Base-by-base conservation (phyloP, 768 basidiomycete genomes). In the Melanogaster broomeanus region DNA sequence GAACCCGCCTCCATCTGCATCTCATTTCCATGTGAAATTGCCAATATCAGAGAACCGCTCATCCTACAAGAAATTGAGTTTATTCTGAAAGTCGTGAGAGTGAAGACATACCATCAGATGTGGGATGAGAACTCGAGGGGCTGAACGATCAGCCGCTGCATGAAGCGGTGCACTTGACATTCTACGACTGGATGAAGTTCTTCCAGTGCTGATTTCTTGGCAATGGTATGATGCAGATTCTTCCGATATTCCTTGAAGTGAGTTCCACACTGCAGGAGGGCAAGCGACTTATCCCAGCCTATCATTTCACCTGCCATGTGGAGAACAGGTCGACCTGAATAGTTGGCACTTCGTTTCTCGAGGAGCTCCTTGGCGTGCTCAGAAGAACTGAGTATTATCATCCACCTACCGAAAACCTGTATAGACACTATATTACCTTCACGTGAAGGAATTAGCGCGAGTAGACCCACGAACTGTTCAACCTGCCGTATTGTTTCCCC, bases 271-370 rank as follows among this genome's bases (percentile, higher is more conserved):
- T 37, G 42, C 16, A 34, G 12, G 3, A 42, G 52, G 25, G 39
- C 41, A 5, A 45, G 28, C 16, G 31, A 47, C 16, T 12, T 38
- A 27, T 43, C 48, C 13, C 34, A 38, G n/a, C 51, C 40, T 19
- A 43, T 38, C 21, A 53, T 27, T 19, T 51, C 38, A 2, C 39
- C 40, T 16, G 31, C 41, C 40, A 53, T 13, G 12, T 39, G 30
- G 33, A 78, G 77, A 42, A 74, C 69, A 44, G 77, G 78, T 28
- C 77, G 72, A 63, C 80, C 77, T 35, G 76, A 78, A 59, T 78
- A 80, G 31, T 76, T 74, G 12, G 74, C 64, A 45, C 78, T 74
- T 43, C 75, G 67, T 60, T 74, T 77, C 44, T 81, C 78, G 30
- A 82, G 61, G 27, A 79, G 65, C 54, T 80, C 75, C 34, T 71